Conservation (phyloP, 140 eudicot species). For the Anethum foeniculum region DNA sequence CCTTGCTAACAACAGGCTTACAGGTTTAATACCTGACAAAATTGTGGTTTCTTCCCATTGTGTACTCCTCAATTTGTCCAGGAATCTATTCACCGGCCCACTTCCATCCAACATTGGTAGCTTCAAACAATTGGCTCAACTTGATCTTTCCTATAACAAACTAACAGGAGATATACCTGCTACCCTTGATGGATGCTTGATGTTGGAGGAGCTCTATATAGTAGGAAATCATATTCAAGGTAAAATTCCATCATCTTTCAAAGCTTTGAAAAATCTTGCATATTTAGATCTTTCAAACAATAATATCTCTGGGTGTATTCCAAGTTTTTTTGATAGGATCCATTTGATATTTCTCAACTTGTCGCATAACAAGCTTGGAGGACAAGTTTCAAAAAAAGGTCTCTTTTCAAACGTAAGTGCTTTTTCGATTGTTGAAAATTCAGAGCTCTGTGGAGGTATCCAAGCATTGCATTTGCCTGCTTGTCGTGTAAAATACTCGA, state of each 20-base stretch:
- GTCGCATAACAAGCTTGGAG: neutral
- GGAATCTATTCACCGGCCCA: neutral
- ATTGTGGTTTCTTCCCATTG: neutral
- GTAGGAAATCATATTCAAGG: neutral
- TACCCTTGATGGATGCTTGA: neutral
- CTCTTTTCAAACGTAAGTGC: neutral
- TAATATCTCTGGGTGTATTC: neutral
- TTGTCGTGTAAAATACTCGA: neutral
- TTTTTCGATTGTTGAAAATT: neutral
- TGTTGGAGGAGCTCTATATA: neutral
- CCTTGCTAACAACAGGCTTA: neutral
- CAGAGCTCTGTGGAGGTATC: neutral
- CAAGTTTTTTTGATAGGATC: neutral
- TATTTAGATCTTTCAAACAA: neutral
- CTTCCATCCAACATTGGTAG: neutral
- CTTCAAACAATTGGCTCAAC: neutral
- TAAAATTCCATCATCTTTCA: neutral
- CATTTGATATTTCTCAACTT: neutral
- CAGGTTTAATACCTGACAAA: neutral
- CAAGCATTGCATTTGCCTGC: neutral
- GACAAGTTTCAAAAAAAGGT: neutral
- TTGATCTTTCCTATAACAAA: neutral
- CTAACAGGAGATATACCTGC: neutral
- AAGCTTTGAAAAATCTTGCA: neutral
- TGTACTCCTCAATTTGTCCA: neutral